Evolutionary conservation across 306 rosid genomes (phyloP), one percentile per base, ranked within the genome.

Genomic region (Prinsepia uniflora): DNA sequence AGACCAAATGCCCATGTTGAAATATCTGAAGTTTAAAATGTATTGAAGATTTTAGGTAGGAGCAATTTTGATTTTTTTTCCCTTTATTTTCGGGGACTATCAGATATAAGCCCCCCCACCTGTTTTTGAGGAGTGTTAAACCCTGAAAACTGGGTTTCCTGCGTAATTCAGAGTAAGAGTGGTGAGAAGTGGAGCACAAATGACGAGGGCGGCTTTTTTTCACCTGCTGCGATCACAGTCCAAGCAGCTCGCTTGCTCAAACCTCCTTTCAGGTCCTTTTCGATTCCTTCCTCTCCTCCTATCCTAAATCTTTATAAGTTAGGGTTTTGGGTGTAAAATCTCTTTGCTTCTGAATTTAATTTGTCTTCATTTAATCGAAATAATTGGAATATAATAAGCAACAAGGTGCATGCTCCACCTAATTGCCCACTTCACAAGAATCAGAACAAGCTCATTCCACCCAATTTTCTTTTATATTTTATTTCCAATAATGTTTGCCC

Each of bases 181-280:
- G n/a, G 22, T 18, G 70, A 40, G 61, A 40, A 64, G 50, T 42
- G 15, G 17, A 64, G 57, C 67, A 2, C 42, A 61, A n/a, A 92
- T 92, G 97, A 73, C 86, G 40, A 87, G 90, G 68, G 72, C 87
- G 10, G 84, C 89, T 78, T 80, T 92, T 30, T 56, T 87, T 67
- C 85, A 79, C 58, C 62, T 89, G 74, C 60, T 89, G 43, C 86
- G 91, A 61, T 87, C 92, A 19, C 96, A 79, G 57, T 79, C 80
- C 72, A 76, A 52, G 13, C 78, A 59, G 10, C 78, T 78, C 74
- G 44, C 57, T 0, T 70, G 77, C 78, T 18, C 74, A 17, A 62
- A 2, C 61, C 14, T 79, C 22, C 10, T 63, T 66, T 63, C 92
- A 79, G 97, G 97, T 92, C 68, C 20, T 36, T 45, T 60, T 60